Base-by-base conservation (phyloP, 176 grass and related monocot species). In the Triticum urartu region DNA sequence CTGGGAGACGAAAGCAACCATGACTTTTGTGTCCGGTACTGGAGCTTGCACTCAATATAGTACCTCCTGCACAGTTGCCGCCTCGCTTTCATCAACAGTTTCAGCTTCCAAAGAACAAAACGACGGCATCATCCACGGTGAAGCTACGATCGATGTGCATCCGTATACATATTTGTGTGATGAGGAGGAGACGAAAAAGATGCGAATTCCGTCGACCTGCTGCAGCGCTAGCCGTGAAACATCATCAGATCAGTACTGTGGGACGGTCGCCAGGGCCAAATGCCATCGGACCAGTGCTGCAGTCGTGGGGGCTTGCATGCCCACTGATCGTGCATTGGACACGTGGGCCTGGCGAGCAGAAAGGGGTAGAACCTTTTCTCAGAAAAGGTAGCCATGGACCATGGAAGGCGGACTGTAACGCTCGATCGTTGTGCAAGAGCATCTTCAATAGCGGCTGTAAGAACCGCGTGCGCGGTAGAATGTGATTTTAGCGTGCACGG, bases 1-100 rank as follows among this genome's bases (percentile, higher is more conserved):
- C 4, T 0, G 52, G 17, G 52, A 58, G 52, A 58, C 52, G 52
- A 56, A 56, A 56, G 17, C 52, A 56, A 56, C 15, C 5, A 20
- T 56, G 52, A 56, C 54, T 58, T 58, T 58, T 58, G 18, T 58
- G 54, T 21, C 54, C 54, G 54, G 54, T 58, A 21, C 54, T 3
- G 54, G 6, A 58, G 6, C 54, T 21, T 58, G 54, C 21, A 62
- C 21, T 30, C 1, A 1, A 7, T 17, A 28, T 64, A 6, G 48
- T 58, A 56, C 24, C 79, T 45, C 68, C 54, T 45, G 34, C 47
- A 11, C 77, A 47, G 39, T 6, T 17, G 61, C 10, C 25, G 40
- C 22, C 70, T 63, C 83, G 35, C 78, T 86, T 68, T 85, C 58
- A 18, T 26, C 25, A 75, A 61, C 70, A 68, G 61, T 33, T 79